A percentile compares a stretch with the other conserved stretches of the same genome.
phyloP scores from a whole-genome alignment of 2,329 filamentous ascomycete species.

The Diplodia mutila region DNA sequence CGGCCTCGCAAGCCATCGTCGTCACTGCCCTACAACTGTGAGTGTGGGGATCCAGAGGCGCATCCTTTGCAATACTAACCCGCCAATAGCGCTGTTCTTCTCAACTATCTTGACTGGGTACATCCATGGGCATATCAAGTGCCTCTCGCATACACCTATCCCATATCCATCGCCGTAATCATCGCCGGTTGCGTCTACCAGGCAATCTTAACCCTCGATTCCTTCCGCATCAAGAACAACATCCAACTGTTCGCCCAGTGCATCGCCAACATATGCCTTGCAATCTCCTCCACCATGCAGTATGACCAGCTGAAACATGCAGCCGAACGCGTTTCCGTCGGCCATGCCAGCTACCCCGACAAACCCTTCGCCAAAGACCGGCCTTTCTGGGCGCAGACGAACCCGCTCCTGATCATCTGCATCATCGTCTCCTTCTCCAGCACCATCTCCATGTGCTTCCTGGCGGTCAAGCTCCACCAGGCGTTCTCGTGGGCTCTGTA shows the following conservation, averaged over 20 bases:
- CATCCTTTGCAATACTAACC: no score
- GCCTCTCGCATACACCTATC: constrained; percentile 1
- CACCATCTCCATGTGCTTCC: constrained; percentile 20
- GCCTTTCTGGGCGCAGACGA: constrained; percentile 26
- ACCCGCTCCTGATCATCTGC: constrained; percentile 20
- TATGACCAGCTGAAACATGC: constrained; percentile 28
- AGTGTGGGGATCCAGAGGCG: neutral
- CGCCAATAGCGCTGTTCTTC: neutral
- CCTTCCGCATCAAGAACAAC: constrained; percentile 34
- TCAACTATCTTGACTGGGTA: constrained; percentile 1
- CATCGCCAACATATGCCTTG: constrained; percentile 31
- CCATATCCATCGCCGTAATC: constrained; percentile 6
- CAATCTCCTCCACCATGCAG: constrained; percentile 30
- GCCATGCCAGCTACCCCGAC: neutral
- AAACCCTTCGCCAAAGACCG: constrained; percentile 29
- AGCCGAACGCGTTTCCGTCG: neutral
- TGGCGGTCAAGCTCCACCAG: constrained; percentile 27
- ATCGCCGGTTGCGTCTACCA: constrained; percentile 33
- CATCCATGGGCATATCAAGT: neutral
- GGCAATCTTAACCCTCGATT: constrained; percentile 32
- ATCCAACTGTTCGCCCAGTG: constrained; percentile 33
- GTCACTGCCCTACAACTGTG: neutral
- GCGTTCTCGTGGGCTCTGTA: constrained; percentile 33
- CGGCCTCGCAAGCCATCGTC: neutral
- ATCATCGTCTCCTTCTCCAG: constrained; percentile 11